These are phyloP conservation scores for Starmera caribaea DNA, from an alignment of 805 yeast species.

Conservation along the genomic window DNA sequence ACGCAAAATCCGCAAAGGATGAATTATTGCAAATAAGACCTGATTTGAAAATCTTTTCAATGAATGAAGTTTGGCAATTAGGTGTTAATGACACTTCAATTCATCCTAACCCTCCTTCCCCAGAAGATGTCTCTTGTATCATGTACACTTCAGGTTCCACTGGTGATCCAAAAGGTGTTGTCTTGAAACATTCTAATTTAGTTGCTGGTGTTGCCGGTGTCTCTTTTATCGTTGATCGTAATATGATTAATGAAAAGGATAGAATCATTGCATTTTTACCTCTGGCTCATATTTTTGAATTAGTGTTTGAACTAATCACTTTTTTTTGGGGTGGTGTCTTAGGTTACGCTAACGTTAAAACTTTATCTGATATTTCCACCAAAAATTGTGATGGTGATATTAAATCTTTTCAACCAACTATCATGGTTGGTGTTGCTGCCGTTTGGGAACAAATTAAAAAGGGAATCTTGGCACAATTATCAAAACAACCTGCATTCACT, in stretches of 20 bases:
- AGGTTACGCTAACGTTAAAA: slow-evolving; percentile 91
- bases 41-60: slow-evolving; percentile 57
- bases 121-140: slow-evolving; percentile 48
- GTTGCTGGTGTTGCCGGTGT: slow-evolving; percentile 87
- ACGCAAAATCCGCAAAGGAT: slow-evolving; percentile 48
- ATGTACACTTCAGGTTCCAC: slow-evolving; percentile 71
- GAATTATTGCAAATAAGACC: slow-evolving; percentile 62
- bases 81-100: slow-evolving; percentile 46
- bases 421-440: slow-evolving; percentile 98
- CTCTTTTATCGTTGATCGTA: slow-evolving; percentile 46
- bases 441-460: slow-evolving; percentile 96
- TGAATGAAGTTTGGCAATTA: slow-evolving; percentile 51
- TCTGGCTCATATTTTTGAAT: slow-evolving; percentile 91
- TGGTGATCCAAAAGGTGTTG: slow-evolving; percentile 78
- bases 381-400: slow-evolving; percentile 85
- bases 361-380: slow-evolving; percentile 74
- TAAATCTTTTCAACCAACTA: slow-evolving; percentile 76
- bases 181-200: slow-evolving; percentile 52
- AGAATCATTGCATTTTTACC: slow-evolving; percentile 85
- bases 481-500: slow-evolving; percentile 48
- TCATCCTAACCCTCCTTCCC: slow-evolving; percentile 30
- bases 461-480: slow-evolving; percentile 75
- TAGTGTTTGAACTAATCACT: slow-evolving; percentile 70
- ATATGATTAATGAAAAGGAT: slow-evolving; percentile 45
- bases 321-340: slow-evolving; percentile 85